Evolutionary conservation across 2,329 filamentous ascomycete species (phyloP), one percentile per base, ranked within the genome.

Genomic region (Diaporthe citri): DNA sequence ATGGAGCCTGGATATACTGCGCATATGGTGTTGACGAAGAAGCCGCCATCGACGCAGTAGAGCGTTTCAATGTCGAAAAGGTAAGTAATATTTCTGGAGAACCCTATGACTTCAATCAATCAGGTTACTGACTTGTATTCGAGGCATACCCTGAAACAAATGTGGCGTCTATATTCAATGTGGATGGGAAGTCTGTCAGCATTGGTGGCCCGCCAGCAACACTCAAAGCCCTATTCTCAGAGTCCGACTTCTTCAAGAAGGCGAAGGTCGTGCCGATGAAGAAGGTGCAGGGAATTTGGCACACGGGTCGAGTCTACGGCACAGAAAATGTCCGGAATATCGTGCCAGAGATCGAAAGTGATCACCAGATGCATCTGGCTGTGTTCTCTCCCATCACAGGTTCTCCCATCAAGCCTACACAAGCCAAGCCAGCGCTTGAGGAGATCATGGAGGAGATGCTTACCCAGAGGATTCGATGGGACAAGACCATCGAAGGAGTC

Each of bases 361-460:
- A 20, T 9, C 56, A 3, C 6, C 31, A 69, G 22, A 31, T 69
- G 43, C 43, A 69, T n/a, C 4, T 69, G 8, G 17, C 28, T 12
- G 34, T 69, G n/a, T 8, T 69, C 15, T 69, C 64, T 10, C 43
- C 64, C 12, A 34, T 59, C 2, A 51, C 17, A 9, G 64, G 64
- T 1, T 6, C 7, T 2, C 28, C 43, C 10, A n/a, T 69, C 6
- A 17, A 25, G n/a, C 8, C n/a, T 8, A 46, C n/a, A 36, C 12
- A 69, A 17, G 17, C 67, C 9, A 34, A 3, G 8, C 7, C 36
- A 1, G 15, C 36, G n/a, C 52, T 71, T 13, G 17, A 60, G 25
- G 25, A 59, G 13, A 48, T 71, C 9, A 71, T 71, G 52, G 69
- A 71, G 9, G 69, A 71, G 55, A 71, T 71, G 4, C 20, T 71